Percentiles rank a stretch among this genome's conserved stretches.
Conservation (phyloP, 345 rosid genomes). For the Acer saccharum region DNA sequence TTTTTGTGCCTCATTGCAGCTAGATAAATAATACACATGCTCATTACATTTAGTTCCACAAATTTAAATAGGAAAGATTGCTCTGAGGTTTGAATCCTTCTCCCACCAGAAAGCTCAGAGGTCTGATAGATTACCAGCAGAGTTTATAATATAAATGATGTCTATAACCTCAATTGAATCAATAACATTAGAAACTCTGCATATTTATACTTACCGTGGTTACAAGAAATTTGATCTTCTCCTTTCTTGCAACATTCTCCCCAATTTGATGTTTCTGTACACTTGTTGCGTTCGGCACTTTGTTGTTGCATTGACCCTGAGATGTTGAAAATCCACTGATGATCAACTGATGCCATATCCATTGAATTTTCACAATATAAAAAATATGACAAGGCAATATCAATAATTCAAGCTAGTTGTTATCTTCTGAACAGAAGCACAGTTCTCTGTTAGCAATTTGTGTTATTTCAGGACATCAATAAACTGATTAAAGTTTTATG, state of each 20-base stretch:
- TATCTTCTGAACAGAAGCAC: neutral
- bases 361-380: neutral
- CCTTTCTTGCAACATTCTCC: constrained; percentile 72
- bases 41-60: neutral
- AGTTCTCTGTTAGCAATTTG: neutral
- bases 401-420: neutral
- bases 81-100: neutral
- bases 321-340: constrained; percentile 10
- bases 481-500: neutral
- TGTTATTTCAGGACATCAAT: neutral
- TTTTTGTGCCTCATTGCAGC: neutral
- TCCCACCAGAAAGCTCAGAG: neutral
- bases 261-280: constrained; percentile 46
- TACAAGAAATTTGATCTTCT: constrained; percentile 63
- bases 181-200: neutral
- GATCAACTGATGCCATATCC: neutral
- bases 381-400: neutral
- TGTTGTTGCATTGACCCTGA: constrained; percentile 18
- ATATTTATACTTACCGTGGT: constrained; percentile 54
- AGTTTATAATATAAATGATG: neutral
- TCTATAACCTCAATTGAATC: too few relatives aligned
- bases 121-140: neutral
- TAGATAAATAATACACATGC: neutral
- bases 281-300: constrained; percentile 29
- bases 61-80: neutral